phyloP scores from a whole-genome alignment of 768 basidiomycete genomes.

The Termitomyces sp. region DNA sequence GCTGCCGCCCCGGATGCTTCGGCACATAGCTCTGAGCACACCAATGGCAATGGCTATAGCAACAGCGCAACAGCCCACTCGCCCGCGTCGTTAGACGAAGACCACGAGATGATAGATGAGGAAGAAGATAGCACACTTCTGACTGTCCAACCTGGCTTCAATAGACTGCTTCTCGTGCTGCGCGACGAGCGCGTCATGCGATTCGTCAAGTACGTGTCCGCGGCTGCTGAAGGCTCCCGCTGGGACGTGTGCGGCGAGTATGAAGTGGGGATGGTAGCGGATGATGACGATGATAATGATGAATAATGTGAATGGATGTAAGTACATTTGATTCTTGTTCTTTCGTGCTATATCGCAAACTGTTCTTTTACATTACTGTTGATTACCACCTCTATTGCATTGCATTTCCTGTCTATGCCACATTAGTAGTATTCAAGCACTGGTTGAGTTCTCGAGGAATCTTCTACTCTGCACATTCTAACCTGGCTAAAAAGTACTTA shows the following conservation, averaged over 20 bases:
- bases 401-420: background rate
- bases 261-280: slow-evolving; percentile 77
- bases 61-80: slow-evolving; percentile 10
- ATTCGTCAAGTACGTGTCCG: slow-evolving; percentile 94
- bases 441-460: background rate
- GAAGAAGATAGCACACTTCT: slow-evolving; percentile 76
- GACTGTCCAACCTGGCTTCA: slow-evolving; percentile 86
- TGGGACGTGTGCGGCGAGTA: slow-evolving; percentile 95
- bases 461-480: background rate
- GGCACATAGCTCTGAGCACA: background rate
- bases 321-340: background rate
- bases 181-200: slow-evolving; percentile 91
- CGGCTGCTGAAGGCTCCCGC: slow-evolving; percentile 81
- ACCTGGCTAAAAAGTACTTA: background rate
- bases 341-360: background rate
- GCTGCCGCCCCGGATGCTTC: slow-evolving; percentile 11
- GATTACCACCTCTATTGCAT: background rate
- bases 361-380: background rate
- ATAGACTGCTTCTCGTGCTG: slow-evolving; percentile 81
- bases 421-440: background rate
- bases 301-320: background rate
- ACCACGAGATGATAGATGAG: slow-evolving; percentile 42
- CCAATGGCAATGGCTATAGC: background rate
- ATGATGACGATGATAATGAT: slow-evolving; percentile 31
- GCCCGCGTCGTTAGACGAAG: slow-evolving; percentile 25